Percentiles rank a stretch among this genome's conserved stretches.
phyloP scores from a whole-genome alignment of 225 moss, liverwort and hornwort genomes.

The Straminergon stramineum region DNA sequence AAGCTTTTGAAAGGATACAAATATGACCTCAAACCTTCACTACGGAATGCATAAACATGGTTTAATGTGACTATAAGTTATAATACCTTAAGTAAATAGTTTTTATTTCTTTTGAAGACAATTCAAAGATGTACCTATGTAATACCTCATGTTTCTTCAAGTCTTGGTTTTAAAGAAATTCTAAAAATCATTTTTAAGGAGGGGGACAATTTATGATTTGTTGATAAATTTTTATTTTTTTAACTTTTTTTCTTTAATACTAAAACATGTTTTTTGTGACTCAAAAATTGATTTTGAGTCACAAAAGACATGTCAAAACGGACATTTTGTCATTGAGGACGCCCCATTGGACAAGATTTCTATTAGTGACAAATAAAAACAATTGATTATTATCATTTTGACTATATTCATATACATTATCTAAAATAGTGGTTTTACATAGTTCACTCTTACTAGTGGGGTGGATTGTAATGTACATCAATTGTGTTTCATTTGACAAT shows the following conservation, averaged over 20 bases:
- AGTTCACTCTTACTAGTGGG: not conserved
- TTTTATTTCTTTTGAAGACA: not conserved
- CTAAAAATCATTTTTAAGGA: not conserved
- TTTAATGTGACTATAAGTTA: too few relatives aligned
- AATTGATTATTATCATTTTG: not conserved
- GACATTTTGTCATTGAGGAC: too few relatives aligned
- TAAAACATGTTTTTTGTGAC: too few relatives aligned
- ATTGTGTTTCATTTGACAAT: not conserved
- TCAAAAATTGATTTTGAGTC: too few relatives aligned
- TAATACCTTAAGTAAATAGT: not conserved
- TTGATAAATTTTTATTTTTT: not conserved
- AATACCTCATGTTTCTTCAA: not conserved
- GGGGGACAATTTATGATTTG: too few relatives aligned
- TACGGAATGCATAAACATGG: accelerated
- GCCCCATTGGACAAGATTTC: too few relatives aligned
- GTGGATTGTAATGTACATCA: not conserved
- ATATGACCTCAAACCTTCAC: too few relatives aligned
- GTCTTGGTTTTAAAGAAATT: not conserved
- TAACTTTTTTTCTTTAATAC: too few relatives aligned
- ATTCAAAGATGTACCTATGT: not conserved
- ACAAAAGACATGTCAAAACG: too few relatives aligned
- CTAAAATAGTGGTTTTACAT: not conserved
- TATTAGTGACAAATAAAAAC: too few relatives aligned
- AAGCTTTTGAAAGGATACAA: not conserved
- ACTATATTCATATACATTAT: not conserved